phyloP scores from a whole-genome alignment of 805 yeast genomes.

The Pichia exigua region DNA sequence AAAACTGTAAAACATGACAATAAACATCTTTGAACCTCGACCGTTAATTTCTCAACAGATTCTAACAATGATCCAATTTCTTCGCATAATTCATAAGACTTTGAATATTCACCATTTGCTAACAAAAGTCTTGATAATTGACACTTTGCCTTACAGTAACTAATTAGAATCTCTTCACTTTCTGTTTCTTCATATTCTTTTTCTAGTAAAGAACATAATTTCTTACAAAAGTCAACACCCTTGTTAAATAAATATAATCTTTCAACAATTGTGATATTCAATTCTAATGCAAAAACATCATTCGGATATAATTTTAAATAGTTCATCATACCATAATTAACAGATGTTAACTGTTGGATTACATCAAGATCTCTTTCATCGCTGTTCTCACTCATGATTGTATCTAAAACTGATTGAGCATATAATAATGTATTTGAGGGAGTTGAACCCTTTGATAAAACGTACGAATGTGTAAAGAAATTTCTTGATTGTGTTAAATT shows the following conservation, averaged over 20 bases:
- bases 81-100: constrained; percentile 56
- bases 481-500: constrained; percentile 42
- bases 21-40: constrained; percentile 26
- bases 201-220: constrained; percentile 37
- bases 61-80: constrained; percentile 43
- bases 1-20: constrained; percentile 59
- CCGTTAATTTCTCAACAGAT: constrained; percentile 31
- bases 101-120: constrained; percentile 47
- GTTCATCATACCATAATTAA: constrained; percentile 57
- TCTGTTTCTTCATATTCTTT: constrained; percentile 11
- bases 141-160: constrained; percentile 53
- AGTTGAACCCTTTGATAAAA: constrained; percentile 66
- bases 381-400: constrained; percentile 31
- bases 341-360: constrained; percentile 58
- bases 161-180: constrained; percentile 29
- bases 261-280: constrained; percentile 55
- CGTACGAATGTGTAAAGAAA: constrained; percentile 70
- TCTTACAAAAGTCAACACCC: constrained; percentile 42
- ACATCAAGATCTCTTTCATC: constrained; percentile 50
- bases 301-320: constrained; percentile 56
- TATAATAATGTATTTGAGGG: constrained; percentile 65
- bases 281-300: constrained; percentile 48
- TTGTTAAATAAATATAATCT: constrained; percentile 54
- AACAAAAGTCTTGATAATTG: constrained; percentile 67
- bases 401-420: constrained; percentile 49